Conservation (phyloP, 495 filamentous ascomycete genomes). For the Aspergillus sclerotioniger region DNA sequence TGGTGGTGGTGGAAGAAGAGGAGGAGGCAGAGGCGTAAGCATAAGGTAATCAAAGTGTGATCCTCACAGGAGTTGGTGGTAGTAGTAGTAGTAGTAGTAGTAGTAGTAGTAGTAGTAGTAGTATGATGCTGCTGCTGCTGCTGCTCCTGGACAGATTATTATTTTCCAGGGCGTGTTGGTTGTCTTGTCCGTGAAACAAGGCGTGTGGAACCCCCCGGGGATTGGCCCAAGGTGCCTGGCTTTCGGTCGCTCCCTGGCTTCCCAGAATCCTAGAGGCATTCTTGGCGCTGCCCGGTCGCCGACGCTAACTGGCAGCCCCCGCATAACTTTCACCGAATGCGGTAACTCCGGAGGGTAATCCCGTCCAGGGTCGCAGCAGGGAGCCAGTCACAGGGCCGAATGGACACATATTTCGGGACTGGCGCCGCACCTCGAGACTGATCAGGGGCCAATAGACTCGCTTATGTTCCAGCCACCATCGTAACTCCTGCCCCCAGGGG, state of each 20-base stretch:
- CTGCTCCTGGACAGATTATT: not conserved
- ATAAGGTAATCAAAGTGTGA: slow-evolving; percentile 3
- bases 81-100: not conserved
- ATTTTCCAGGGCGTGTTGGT: slow-evolving; percentile 3
- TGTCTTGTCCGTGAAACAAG: slow-evolving; percentile 19
- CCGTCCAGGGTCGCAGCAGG: slow-evolving; percentile 14
- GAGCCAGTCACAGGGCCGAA: slow-evolving; percentile 14
- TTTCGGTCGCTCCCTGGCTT: slow-evolving; percentile 13
- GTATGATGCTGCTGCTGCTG: not conserved
- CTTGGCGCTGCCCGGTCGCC: slow-evolving; percentile 8
- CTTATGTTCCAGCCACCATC: slow-evolving; percentile 12
- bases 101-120: too few species aligned
- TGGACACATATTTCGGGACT: slow-evolving; percentile 16
- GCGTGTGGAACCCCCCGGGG: slow-evolving; percentile 8
- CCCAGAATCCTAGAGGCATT: slow-evolving; percentile 10
- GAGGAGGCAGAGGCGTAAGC: not conserved
- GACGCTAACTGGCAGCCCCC: slow-evolving; percentile 15
- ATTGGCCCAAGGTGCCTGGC: slow-evolving; percentile 8
- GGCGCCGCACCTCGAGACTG: slow-evolving; percentile 9
- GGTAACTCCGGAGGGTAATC: slow-evolving; percentile 21
- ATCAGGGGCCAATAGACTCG: slow-evolving; percentile 12
- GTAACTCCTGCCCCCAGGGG: not conserved
- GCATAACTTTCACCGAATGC: slow-evolving; percentile 17
- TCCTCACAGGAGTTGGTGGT: not conserved
- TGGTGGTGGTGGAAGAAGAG: too few species aligned